Evolutionary conservation across 495 filamentous ascomycete genomes (phyloP), one percentile per base, ranked within the genome.

Genomic region (Penicillium desertorum): DNA sequence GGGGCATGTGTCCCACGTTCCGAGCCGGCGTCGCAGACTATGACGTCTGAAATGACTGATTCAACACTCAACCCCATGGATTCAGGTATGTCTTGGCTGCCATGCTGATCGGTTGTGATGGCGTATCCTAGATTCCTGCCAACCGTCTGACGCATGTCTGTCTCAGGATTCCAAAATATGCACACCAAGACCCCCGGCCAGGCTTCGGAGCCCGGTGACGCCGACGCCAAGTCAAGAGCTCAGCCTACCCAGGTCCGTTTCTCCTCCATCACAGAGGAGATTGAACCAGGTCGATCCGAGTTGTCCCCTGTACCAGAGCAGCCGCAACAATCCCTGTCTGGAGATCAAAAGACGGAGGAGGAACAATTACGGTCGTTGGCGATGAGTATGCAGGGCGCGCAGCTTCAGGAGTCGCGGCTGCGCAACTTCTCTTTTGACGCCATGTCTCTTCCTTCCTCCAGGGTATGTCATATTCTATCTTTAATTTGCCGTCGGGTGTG

Each of bases 391-490:
- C 86, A 89, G 59, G 83, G 83, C 57, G 81, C 88, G 19, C 83
- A 86, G 65, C 77, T 94, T 56, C 92, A 96, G 70, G 85, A 89
- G 63, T 81, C 83, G 27, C 85, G 91, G n/a, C 83, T 92, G 73
- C 88, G 86, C 59, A 88, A 91, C 63, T 96, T 90, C 69, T 84
- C 84, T 5, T 96, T 92, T 69, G 92, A 96, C 62, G 86, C 92
- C 23, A 81, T 95, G 42, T 96, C 92, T 37, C 75, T 96, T 34
- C 91, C 91, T n/a, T 77, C 84, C 25, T 95, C 91, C 30, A 84
- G 90, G 75, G 92, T 93, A 84, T 67, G 89, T 82, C 58, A 57
- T 17, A 9, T 25, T 45, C n/a, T 55, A 45, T 29, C 25, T 39
- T 2, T 45, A 3, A 9, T 30, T 30, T 45, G 20, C 48, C 20